phyloP scores from a whole-genome alignment of 257 asterid species.

The Solanum dulcamara region DNA sequence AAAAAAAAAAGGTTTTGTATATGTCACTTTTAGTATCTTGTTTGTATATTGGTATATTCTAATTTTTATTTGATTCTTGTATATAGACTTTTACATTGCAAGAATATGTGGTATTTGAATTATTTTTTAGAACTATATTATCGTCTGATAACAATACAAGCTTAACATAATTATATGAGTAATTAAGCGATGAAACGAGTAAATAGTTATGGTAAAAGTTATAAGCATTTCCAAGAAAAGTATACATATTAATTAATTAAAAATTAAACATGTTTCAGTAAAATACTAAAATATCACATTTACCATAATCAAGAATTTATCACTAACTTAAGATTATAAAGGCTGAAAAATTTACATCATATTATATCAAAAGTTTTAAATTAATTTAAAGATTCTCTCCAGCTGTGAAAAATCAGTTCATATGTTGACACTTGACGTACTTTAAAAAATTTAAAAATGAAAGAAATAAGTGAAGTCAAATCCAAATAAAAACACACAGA shows the following conservation, averaged over 20 bases:
- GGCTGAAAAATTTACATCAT: neutral
- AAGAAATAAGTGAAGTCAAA: neutral
- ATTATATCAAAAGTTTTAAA: neutral
- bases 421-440: neutral
- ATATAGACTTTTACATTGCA: too few relatives aligned
- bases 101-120: neutral
- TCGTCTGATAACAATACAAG: neutral
- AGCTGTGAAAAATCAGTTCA: neutral
- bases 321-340: neutral
- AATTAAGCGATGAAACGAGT: neutral
- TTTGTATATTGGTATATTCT: neutral
- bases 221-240: neutral
- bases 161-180: neutral
- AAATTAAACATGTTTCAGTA: too few relatives aligned
- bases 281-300: neutral
- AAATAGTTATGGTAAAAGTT: neutral
- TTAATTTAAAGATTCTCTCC: neutral
- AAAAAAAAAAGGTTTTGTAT: neutral
- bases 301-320: neutral
- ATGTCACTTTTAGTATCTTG: neutral
- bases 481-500: neutral
- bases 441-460: neutral
- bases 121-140: neutral
- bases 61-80: neutral
- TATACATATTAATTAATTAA: too few relatives aligned